Base-by-base conservation (phyloP, 2,329 filamentous ascomycete species). In the Podosphaera fusca region DNA sequence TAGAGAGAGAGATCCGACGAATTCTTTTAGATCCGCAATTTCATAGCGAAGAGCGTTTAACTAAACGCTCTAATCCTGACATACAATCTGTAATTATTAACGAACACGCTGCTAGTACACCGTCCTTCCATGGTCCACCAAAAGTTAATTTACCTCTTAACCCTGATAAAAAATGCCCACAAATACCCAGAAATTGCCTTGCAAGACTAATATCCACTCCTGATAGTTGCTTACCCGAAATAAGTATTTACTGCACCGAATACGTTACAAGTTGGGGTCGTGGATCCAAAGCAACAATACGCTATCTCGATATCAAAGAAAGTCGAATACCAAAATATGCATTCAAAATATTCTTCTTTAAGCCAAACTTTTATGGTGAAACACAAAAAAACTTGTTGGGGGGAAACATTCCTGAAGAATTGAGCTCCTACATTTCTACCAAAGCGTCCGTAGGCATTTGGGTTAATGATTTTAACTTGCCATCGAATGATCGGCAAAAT, bases 251-350 rank as follows among this genome's bases (percentile, higher is more conserved):
- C 38, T 72, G 95, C 12, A 79, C 79, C 9, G 75, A 79, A 46
- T 79, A 80, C 2, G 70, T 86, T 61, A 80, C 82, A 0, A 84
- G 82, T 0, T 96, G 87, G 81, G 90, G 90, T 35, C 80, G 90
- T 33, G 78, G 78, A 0, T 72, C 70, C 0, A 73, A 75, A 29
- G 89, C 87, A 63, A 90, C 84, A 0, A 70, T 81, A 35, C 72
- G 81, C 2, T 86, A 88, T 64, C 69, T 76, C 0, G 72, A 81
- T 53, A 71, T 69, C 35, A 70, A 72, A 31, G 87, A 95, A 61
- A 75, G 74, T 1, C 82, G 81, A 14, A 79, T 96, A 40, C 87
- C 89, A 1, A 90, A 90, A 66, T 82, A 82, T 60, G 87, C 86
- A 0, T 80, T 95, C 63, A 83, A 85, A 64, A 72, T 95, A 42